A percentile compares a stretch with the other conserved stretches of the same genome.
phyloP scores from a whole-genome alignment of 2,329 filamentous ascomycete genomes.

The Aspergillus melleus region DNA sequence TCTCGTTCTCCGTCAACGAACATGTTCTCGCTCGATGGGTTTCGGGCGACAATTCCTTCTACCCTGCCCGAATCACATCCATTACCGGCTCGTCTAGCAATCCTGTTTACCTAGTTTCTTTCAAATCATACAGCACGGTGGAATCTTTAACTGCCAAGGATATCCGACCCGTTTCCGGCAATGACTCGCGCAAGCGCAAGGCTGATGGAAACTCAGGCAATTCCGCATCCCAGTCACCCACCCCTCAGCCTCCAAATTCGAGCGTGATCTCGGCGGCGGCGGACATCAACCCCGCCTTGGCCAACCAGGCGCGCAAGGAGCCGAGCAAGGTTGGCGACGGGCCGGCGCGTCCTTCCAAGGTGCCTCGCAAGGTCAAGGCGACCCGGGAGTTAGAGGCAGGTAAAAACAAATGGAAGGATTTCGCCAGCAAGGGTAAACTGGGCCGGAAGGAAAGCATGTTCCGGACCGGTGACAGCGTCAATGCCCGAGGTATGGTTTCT shows the following conservation, averaged over 20 bases:
- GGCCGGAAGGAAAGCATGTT: constrained; percentile 97
- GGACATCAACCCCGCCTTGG: constrained; percentile 64
- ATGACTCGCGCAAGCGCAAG: constrained; percentile 75
- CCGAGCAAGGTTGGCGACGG: constrained; percentile 63
- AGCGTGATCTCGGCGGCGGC: constrained; percentile 66
- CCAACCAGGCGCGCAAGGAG: constrained; percentile 64
- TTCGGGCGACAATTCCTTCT: constrained; percentile 84
- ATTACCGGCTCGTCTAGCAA: constrained; percentile 90
- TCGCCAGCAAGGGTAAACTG: constrained; percentile 69
- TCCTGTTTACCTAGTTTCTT: constrained; percentile 91
- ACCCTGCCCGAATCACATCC: constrained; percentile 87
- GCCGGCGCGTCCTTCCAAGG: constrained; percentile 62
- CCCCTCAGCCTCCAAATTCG: constrained; percentile 43
- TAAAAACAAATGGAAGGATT: constrained; percentile 94
- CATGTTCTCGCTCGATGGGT: constrained; percentile 87
- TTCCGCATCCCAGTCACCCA: constrained; percentile 44
- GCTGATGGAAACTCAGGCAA: constrained; percentile 70
- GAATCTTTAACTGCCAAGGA: constrained; percentile 82
- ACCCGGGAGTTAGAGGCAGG: constrained; percentile 87
- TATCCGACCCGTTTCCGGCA: constrained; percentile 71
- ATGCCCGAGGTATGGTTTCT: constrained; percentile 70
- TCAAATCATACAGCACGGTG: constrained; percentile 80
- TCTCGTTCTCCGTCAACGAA: constrained; percentile 82
- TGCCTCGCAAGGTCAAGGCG: constrained; percentile 77
- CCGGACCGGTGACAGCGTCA: constrained; percentile 80